Conservation (phyloP, 306 rosid species). For the Casuarina equisetifolia region DNA sequence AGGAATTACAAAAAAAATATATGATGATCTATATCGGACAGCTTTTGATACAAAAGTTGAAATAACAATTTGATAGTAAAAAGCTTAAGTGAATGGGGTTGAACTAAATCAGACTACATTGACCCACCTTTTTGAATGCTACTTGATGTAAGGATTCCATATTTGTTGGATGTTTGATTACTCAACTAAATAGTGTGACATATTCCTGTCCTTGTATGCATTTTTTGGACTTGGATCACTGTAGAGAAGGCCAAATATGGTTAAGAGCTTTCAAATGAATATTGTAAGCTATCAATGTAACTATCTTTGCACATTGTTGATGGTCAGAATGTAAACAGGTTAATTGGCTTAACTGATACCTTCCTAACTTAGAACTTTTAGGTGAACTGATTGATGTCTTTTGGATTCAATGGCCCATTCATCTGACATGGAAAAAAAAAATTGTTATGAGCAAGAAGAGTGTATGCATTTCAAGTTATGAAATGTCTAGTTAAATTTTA, state of each 20-base stretch:
- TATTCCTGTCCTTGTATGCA: not conserved
- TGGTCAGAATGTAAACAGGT: not conserved
- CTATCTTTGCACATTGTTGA: not conserved
- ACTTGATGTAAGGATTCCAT: not conserved
- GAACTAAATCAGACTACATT: not conserved
- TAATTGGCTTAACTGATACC: not conserved
- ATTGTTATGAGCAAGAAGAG: not conserved
- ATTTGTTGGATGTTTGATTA: not conserved
- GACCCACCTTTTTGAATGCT: not conserved
- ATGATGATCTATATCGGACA: not conserved
- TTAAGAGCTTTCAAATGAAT: not conserved
- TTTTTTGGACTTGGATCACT: not conserved
- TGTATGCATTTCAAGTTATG: not conserved
- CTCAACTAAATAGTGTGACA: not conserved
- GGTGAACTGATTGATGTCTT: not conserved
- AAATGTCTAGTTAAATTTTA: no score
- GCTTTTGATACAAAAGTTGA: not conserved
- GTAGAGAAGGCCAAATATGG: not conserved
- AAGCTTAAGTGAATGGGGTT: not conserved
- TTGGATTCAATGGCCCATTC: not conserved
- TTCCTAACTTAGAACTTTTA: not conserved
- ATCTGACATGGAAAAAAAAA: not conserved
- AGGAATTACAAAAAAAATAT: no score
- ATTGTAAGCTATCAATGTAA: not conserved
- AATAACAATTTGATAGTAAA: not conserved